Conservation (phyloP, 106 monocot genomes). For the Agapanthus africanus region DNA sequence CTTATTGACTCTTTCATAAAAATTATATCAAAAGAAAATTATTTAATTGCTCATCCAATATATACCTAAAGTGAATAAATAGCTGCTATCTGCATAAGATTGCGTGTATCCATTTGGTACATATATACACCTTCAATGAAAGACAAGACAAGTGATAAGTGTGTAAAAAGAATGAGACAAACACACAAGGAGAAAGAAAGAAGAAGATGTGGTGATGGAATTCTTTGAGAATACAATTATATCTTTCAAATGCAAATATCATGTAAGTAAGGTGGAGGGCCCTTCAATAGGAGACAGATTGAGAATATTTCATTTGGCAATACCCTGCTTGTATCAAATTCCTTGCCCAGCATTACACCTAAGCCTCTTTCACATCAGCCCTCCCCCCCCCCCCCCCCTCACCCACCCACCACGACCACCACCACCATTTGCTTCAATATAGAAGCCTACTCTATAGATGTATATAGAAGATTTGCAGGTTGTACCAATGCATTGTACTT, state of each 20-base stretch:
- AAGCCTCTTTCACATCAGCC: not conserved
- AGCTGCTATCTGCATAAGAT: too few relatives aligned
- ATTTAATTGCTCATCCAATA: too few relatives aligned
- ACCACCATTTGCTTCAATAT: constrained; percentile 6
- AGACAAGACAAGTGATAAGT: too few relatives aligned
- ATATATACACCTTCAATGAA: too few relatives aligned
- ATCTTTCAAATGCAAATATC: not conserved
- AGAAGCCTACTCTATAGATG: not conserved
- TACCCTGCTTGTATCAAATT: constrained; percentile 10
- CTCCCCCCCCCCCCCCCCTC: not conserved
- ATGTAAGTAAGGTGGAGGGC: not conserved
- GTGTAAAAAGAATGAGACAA: not conserved
- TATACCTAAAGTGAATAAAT: too few relatives aligned
- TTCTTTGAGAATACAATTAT: not conserved
- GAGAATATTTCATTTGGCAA: constrained; percentile 9
- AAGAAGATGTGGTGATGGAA: not conserved
- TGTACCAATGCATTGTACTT: not conserved
- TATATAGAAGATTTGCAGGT: not conserved
- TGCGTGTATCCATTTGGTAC: too few relatives aligned
- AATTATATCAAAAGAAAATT: too few relatives aligned
- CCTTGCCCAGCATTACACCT: not conserved
- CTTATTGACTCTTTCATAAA: too few relatives aligned
- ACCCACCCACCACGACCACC: too few relatives aligned
- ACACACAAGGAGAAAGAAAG: not conserved
- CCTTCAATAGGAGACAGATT: not conserved